These are phyloP conservation scores for Chlamydomonas asymmetrica DNA, from an alignment of 139 green algal genomes.

Conservation along the genomic window DNA sequence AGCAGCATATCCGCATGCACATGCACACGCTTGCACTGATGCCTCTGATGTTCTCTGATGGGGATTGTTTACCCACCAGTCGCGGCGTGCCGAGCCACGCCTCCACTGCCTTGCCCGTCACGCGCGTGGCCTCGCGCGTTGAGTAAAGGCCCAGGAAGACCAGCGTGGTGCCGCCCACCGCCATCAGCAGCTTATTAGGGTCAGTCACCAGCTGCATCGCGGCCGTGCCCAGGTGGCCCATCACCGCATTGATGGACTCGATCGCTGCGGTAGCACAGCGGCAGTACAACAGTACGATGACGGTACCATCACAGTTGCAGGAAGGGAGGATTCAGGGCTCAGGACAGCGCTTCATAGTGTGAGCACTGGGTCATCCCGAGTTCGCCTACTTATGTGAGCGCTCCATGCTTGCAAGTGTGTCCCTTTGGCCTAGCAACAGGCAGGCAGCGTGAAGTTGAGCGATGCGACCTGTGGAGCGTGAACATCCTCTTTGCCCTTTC, in stretches of 20 bases:
- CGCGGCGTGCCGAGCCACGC: conserved; percentile 84
- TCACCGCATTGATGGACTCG: conserved; percentile 88
- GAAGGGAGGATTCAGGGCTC: too few species aligned
- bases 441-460: too few species aligned
- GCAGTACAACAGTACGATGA: too few species aligned
- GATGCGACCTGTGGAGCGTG: too few species aligned
- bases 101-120: conserved; percentile 74
- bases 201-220: conserved; percentile 79
- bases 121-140: conserved; percentile 75
- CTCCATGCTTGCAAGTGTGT: too few species aligned
- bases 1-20: not conserved
- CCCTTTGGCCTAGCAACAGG: too few species aligned
- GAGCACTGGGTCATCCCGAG: too few species aligned
- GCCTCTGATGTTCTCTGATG: not conserved
- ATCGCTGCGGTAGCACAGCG: conserved; percentile 56
- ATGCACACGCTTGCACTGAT: not conserved
- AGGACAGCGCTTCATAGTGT: too few species aligned
- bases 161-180: conserved; percentile 65
- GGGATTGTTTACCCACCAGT: conserved; percentile 55
- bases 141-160: conserved; percentile 88
- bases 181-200: conserved; percentile 67
- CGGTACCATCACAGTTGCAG: too few species aligned
- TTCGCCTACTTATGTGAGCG: too few species aligned
- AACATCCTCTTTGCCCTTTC: too few species aligned
- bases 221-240: conserved; percentile 74